Evolutionary conservation across 2,329 filamentous ascomycete genomes (phyloP).

Genomic region (Plectosphaerella plurivora): DNA sequence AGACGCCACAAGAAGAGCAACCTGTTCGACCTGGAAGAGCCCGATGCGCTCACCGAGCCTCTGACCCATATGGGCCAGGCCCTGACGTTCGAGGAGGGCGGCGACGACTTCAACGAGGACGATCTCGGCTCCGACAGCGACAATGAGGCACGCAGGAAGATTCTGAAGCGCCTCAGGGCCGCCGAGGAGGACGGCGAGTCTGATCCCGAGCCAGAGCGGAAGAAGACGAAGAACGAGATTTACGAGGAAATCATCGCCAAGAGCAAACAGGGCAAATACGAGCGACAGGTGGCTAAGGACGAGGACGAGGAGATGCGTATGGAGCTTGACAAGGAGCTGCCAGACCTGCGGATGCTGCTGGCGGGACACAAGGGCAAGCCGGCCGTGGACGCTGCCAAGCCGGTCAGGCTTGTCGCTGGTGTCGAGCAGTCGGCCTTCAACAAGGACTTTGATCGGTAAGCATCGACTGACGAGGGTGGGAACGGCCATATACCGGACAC

Average conservation of each 20-base stretch:
- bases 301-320: slow-evolving; percentile 85
- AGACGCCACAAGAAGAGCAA: slow-evolving; percentile 69
- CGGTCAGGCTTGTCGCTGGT: slow-evolving; percentile 30
- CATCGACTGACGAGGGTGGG: not conserved
- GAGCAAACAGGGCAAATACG: slow-evolving; percentile 83
- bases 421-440: slow-evolving; percentile 68
- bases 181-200: slow-evolving; percentile 42
- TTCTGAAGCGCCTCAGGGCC: slow-evolving; percentile 52
- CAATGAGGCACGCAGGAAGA: slow-evolving; percentile 47
- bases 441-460: slow-evolving; percentile 73
- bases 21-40: slow-evolving; percentile 87
- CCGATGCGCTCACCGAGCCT: slow-evolving; percentile 64
- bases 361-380: slow-evolving; percentile 39
- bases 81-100: slow-evolving; percentile 59
- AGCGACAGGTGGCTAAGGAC: slow-evolving; percentile 87
- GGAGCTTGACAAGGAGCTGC: slow-evolving; percentile 79
- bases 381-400: slow-evolving; percentile 17
- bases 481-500: not conserved
- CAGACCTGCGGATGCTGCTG: slow-evolving; percentile 70
- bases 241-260: slow-evolving; percentile 98
- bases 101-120: slow-evolving; percentile 69
- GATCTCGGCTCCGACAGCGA: slow-evolving; percentile 63
- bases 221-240: slow-evolving; percentile 93
- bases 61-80: slow-evolving; percentile 83
- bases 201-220: slow-evolving; percentile 67